Conservation (phyloP, 768 basidiomycete species). For the Tremella fuciformis region DNA sequence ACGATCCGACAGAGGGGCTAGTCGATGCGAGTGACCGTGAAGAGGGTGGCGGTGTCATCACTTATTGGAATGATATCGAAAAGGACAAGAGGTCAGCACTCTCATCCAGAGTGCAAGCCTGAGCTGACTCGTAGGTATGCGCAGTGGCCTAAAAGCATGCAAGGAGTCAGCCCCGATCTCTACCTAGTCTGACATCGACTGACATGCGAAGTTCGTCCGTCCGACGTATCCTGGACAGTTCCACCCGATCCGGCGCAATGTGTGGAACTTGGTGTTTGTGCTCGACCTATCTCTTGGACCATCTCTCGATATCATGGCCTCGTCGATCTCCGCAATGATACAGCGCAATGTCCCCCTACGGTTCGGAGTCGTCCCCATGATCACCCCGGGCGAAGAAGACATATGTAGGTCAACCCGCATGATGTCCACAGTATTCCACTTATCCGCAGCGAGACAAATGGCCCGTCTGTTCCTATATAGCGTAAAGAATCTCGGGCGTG, state of each 20-base stretch:
- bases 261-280: conserved; percentile 77
- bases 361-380: conserved; percentile 78
- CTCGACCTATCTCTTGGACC: conserved; percentile 71
- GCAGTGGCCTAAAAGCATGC: conserved; percentile 25
- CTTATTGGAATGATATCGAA: conserved; percentile 90
- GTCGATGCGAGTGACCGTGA: conserved; percentile 84
- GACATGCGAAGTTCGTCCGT: conserved; percentile 63
- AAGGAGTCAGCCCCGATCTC: conserved; percentile 17
- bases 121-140: conserved; percentile 52
- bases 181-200: conserved; percentile 5
- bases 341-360: conserved; percentile 70
- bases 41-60: conserved; percentile 71
- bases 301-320: conserved; percentile 64
- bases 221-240: conserved; percentile 77
- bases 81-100: conserved; percentile 61
- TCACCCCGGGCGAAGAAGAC: conserved; percentile 58
- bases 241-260: conserved; percentile 68
- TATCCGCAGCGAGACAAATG: conserved; percentile 62
- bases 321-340: conserved; percentile 68
- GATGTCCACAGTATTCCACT: conserved; percentile 7
- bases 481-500: conserved; percentile 63
- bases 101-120: neutral
- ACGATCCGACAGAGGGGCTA: conserved; percentile 64
- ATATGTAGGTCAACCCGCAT: conserved; percentile 19
- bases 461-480: conserved; percentile 70